Percentiles rank a stretch among this genome's conserved stretches.
Evolutionary conservation across 257 asterid species (phyloP).

Genomic region (Oldenlandia corymbosa): DNA sequence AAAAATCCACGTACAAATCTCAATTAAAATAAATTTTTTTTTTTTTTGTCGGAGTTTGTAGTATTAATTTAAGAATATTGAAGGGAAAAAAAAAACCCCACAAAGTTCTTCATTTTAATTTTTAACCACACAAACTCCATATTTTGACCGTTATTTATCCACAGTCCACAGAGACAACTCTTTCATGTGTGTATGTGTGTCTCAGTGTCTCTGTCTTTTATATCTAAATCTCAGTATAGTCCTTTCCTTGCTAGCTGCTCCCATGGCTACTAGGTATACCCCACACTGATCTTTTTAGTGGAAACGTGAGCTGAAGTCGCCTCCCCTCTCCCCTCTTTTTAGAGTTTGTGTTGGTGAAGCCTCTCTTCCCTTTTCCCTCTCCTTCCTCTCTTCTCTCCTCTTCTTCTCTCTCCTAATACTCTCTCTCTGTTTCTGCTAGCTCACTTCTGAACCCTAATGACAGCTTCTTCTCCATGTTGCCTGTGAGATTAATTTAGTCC

Average conservation of each 20-base stretch:
- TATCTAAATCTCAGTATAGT: constrained; percentile 22
- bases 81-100: no score
- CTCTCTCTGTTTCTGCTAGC: no score
- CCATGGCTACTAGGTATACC: constrained; percentile 51
- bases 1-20: no score
- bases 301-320: constrained; percentile 37
- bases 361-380: not conserved
- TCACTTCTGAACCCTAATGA: constrained; percentile 34
- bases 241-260: no score
- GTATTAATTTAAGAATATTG: no score
- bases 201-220: constrained; percentile 11
- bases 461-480: no score
- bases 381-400: not conserved
- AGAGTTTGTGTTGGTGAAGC: constrained; percentile 13
- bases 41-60: no score
- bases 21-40: no score
- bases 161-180: constrained; percentile 12
- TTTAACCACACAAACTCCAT: constrained; percentile 20
- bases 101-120: constrained; percentile 4
- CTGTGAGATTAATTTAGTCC: no score
- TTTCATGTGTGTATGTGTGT: no score
- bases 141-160: constrained; percentile 19
- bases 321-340: constrained; percentile 21
- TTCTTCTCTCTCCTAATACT: constrained; percentile 15
- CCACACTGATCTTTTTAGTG: constrained; percentile 52